Conservation (phyloP, 164 flowering plant genomes). For the Saururus chinensis region DNA sequence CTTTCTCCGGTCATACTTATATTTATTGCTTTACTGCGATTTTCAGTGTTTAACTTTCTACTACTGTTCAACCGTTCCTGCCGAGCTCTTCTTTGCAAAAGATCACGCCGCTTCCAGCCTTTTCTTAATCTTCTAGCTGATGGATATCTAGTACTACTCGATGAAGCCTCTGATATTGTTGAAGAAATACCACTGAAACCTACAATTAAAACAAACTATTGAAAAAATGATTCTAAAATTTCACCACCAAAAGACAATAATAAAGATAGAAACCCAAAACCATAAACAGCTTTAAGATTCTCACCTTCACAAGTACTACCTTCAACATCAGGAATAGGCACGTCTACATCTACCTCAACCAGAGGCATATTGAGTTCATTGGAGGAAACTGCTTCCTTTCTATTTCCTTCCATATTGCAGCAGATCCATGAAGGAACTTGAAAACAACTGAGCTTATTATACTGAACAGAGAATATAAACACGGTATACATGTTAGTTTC, state of each 20-base stretch:
- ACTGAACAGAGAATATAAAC: conserved; percentile 22
- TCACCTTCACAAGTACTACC: conserved; percentile 29
- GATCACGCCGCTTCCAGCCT: conserved; percentile 54
- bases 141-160: conserved; percentile 38
- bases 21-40: conserved; percentile 13
- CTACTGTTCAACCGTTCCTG: conserved; percentile 65
- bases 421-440: conserved; percentile 79
- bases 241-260: not conserved
- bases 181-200: conserved; percentile 32
- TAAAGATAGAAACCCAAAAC: not conserved
- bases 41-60: conserved; percentile 56
- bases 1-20: conserved; percentile 21
- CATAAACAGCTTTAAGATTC: not conserved
- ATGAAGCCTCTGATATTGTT: conserved; percentile 26
- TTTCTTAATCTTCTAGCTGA: conserved; percentile 35
- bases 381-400: conserved; percentile 15
- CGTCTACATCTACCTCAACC: conserved; percentile 77
- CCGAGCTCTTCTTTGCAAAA: conserved; percentile 72
- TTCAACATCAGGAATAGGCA: conserved; percentile 19
- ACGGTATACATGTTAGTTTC: not conserved
- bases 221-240: conserved; percentile 3
- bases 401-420: conserved; percentile 81
- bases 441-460: conserved; percentile 58
- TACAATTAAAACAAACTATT: conserved; percentile 6
- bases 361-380: conserved; percentile 41